Base-by-base conservation (phyloP, 2,329 filamentous ascomycete genomes). In the Exophiala spinifera region DNA sequence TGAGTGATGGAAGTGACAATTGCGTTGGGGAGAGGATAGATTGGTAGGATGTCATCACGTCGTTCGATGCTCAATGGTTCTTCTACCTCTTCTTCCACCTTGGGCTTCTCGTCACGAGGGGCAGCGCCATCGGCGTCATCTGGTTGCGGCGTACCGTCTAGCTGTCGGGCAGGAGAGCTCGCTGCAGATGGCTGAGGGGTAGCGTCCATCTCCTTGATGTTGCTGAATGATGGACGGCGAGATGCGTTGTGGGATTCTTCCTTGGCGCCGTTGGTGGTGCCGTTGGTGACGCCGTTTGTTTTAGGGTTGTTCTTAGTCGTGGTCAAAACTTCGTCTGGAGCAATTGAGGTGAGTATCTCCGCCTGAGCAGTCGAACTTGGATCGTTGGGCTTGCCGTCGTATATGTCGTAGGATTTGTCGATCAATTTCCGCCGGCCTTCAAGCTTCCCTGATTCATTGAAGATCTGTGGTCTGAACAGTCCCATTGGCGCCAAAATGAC, bases 401-500 rank as follows among this genome's bases (percentile, higher is more conserved):
- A 99, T 11, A 95, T 84, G 68, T 99, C 95, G 64, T 91, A 91
- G 0, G 92, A 96, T 34, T 89, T 86, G 51, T 89, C 86, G 28
- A 97, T 84, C 19, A 97, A 77, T 65, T 87, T 91, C 61, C 90
- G 83, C 46, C 92, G 84, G 39, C 89, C 86, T 17, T 79, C 76
- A 10, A 97, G 80, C 75, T 99, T 99, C 33, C 81, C 74, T 23
- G 80, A 83, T 31, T 61, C 46, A 64, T 91, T 87, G 63, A 97
- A 96, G 51, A 96, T 87, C 2, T 82, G 76, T 0, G 94, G 92
- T 56, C 92, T 88, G 70, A 95, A 96, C 65, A 91, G 88, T n/a
- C 91, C 91, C 86, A 96, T 90, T 1, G 91, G 88, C 0, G 94
- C 88, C n/a, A 99, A 79, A 63, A 95, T 89, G 19, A 95, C 88